These are phyloP conservation scores for Pluteus cervinus DNA, from an alignment of 768 basidiomycete species.

Conservation along the genomic window DNA sequence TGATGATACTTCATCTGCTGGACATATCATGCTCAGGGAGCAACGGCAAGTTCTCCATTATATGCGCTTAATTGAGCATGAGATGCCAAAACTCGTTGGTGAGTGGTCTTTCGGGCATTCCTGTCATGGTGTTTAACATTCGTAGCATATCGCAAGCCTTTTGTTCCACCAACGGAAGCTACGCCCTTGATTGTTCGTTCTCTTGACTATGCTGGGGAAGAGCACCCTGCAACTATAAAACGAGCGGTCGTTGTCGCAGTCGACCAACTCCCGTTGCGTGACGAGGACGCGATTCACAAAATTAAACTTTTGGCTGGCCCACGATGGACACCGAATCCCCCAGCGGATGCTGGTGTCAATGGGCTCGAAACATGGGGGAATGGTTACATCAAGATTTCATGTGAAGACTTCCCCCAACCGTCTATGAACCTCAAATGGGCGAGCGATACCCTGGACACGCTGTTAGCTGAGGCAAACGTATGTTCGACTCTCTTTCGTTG, in stretches of 20 bases:
- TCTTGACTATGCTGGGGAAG: constrained; percentile 71
- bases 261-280: constrained; percentile 59
- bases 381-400: constrained; percentile 87
- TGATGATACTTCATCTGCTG: constrained; percentile 64
- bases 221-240: constrained; percentile 67
- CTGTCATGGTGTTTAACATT: constrained; percentile 3
- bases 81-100: constrained; percentile 87
- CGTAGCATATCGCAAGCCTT: constrained; percentile 77
- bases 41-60: constrained; percentile 73
- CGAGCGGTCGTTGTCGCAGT: constrained; percentile 72
- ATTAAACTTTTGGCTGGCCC: constrained; percentile 85
- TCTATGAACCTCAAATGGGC: constrained; percentile 95
- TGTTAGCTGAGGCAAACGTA: constrained; percentile 84
- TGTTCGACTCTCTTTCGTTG: constrained; percentile 23
- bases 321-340: constrained; percentile 76
- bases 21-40: constrained; percentile 68
- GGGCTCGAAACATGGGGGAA: constrained; percentile 45
- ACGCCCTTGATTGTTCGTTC: constrained; percentile 68
- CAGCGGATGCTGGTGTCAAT: constrained; percentile 60
- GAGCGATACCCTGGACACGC: constrained; percentile 73
- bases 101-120: constrained; percentile 9
- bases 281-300: constrained; percentile 68
- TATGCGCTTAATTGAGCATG: constrained; percentile 81
- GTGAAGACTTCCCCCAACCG: constrained; percentile 78
- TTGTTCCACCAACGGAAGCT: constrained; percentile 54